Percentiles rank a stretch among this genome's conserved stretches.
phyloP scores from a whole-genome alignment of 2,329 filamentous ascomycete genomes.

The Cladosporium cucumerinum region DNA sequence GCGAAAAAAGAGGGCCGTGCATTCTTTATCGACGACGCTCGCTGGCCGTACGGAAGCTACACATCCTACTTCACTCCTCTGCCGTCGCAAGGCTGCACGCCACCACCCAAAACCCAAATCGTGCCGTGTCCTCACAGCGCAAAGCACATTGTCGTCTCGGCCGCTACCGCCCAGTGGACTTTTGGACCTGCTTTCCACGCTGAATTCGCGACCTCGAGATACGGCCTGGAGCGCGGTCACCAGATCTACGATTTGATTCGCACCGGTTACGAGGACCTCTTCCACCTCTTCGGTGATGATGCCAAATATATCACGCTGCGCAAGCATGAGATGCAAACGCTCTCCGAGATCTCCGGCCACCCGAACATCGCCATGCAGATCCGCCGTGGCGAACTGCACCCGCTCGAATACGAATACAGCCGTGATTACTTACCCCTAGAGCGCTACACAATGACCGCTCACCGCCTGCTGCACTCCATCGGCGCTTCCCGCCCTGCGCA shows the following conservation, averaged over 20 bases:
- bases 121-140: conserved; percentile 76
- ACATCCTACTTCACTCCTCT: conserved; percentile 67
- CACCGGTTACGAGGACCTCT: conserved; percentile 69
- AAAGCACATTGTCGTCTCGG: conserved; percentile 70
- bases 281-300: conserved; percentile 65
- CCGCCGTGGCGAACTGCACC: conserved; percentile 74
- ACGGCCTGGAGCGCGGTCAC: conserved; percentile 43
- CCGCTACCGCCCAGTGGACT: conserved; percentile 61
- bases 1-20: conserved; percentile 68
- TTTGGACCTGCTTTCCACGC: conserved; percentile 60
- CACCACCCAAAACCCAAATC: conserved; percentile 71
- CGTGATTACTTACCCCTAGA: conserved; percentile 74
- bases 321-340: conserved; percentile 53
- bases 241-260: conserved; percentile 67
- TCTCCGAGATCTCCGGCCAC: conserved; percentile 46
- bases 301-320: conserved; percentile 61
- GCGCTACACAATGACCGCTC: conserved; percentile 61
- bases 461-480: conserved; percentile 45
- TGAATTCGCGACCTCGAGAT: conserved; percentile 38
- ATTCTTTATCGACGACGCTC: conserved; percentile 82
- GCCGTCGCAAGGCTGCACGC: conserved; percentile 62
- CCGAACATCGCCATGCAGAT: conserved; percentile 71
- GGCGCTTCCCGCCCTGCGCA: conserved; percentile 37
- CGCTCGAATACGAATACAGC: conserved; percentile 71
- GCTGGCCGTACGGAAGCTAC: conserved; percentile 78